These are phyloP conservation scores for Citrus inodora DNA, from an alignment of 345 rosid species.

Conservation along the genomic window DNA sequence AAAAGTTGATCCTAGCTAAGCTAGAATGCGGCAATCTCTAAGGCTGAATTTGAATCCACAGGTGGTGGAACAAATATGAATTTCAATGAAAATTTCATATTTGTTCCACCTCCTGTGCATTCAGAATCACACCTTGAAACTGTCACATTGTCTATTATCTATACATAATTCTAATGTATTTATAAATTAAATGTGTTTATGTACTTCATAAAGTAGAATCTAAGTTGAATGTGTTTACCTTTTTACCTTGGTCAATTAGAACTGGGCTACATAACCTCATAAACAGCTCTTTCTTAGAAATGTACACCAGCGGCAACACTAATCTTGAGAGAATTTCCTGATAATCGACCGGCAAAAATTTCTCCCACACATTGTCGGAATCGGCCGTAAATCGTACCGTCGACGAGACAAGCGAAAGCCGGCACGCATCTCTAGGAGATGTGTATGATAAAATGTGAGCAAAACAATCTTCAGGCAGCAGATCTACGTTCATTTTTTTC, in stretches of 20 bases:
- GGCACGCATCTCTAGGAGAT: conserved; percentile 33
- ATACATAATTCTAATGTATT: too few relatives aligned
- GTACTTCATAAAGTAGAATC: too few relatives aligned
- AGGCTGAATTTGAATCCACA: conserved; percentile 23
- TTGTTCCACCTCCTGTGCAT: conserved; percentile 42
- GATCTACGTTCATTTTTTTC: conserved; percentile 12
- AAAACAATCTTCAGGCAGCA: conserved; percentile 32
- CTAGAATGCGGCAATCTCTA: background rate
- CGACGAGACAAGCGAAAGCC: conserved; percentile 24
- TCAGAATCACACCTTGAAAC: conserved; percentile 16
- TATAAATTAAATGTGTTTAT: background rate
- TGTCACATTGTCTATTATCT: background rate
- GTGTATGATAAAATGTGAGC: conserved; percentile 27
- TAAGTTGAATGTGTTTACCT: conserved; percentile 22
- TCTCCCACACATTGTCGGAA: conserved; percentile 33
- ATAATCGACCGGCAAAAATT: conserved; percentile 26
- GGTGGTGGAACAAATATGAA: conserved; percentile 29
- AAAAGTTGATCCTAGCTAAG: background rate
- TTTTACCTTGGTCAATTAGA: conserved; percentile 32
- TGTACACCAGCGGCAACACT: background rate
- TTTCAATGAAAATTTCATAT: conserved; percentile 21
- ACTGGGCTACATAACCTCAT: conserved; percentile 27
- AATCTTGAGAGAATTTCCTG: conserved; percentile 12
- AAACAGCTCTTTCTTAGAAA: conserved; percentile 34
- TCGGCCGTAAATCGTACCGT: conserved; percentile 18